These are phyloP conservation scores for Moesziomyces parantarcticus DNA, from an alignment of 1,284 basidiomycete genomes.

Conservation along the genomic window DNA sequence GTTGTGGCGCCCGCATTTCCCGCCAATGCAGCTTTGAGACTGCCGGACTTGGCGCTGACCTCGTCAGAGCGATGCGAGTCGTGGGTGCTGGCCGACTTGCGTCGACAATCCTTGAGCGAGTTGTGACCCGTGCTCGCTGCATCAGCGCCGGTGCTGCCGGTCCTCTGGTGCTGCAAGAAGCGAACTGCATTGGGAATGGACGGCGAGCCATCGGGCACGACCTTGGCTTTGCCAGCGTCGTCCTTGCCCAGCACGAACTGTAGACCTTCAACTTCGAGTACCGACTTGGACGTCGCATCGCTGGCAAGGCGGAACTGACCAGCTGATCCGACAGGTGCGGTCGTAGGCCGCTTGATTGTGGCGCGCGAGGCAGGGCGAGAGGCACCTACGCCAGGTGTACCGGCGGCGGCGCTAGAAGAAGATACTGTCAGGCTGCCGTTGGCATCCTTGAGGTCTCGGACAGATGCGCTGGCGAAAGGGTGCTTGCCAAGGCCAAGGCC, in stretches of 20 bases:
- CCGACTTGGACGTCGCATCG: conserved; percentile 17
- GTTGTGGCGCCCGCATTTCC: neutral
- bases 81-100: conserved; percentile 8
- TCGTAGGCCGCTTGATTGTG: conserved; percentile 42
- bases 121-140: conserved; percentile 8
- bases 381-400: neutral
- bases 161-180: conserved; percentile 29
- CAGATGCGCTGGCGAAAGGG: conserved; percentile 13
- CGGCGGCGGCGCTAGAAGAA: conserved; percentile 1
- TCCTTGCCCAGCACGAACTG: conserved; percentile 39
- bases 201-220: conserved; percentile 15
- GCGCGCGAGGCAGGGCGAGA: conserved; percentile 35
- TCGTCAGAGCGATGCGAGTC: conserved; percentile 8
- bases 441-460: conserved; percentile 15
- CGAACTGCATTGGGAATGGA: conserved; percentile 41
- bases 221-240: conserved; percentile 14
- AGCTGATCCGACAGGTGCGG: conserved; percentile 28
- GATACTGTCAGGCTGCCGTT: neutral
- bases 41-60: conserved; percentile 4
- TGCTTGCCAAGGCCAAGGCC: conserved; percentile 7
- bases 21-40: neutral
- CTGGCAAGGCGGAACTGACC: conserved; percentile 20
- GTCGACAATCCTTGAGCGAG: conserved; percentile 6
- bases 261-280: conserved; percentile 42
- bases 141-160: conserved; percentile 2